A percentile compares a stretch with the other conserved stretches of the same genome.
Conservation (phyloP, 805 yeast genomes). For the Torulaspora franciscae region DNA sequence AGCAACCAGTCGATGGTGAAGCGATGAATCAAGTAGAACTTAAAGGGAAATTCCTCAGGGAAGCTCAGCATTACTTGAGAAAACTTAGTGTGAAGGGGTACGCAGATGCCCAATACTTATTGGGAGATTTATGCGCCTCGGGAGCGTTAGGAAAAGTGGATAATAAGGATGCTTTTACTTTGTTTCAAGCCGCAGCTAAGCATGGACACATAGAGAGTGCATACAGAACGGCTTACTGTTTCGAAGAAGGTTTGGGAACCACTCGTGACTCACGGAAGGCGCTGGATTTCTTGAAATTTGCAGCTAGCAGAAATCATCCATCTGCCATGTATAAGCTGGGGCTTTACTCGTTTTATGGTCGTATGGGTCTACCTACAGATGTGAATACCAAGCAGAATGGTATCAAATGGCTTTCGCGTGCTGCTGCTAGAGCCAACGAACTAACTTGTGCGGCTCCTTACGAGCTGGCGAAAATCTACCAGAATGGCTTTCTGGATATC, state of each 20-base stretch:
- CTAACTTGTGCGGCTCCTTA: constrained; percentile 90
- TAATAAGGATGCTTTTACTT: constrained; percentile 63
- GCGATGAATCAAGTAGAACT: constrained; percentile 29
- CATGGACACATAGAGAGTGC: constrained; percentile 90
- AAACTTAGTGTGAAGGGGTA: constrained; percentile 74
- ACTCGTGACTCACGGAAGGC: constrained; percentile 84
- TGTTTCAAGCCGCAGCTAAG: constrained; percentile 88
- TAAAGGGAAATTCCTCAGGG: constrained; percentile 61
- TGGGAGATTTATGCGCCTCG: constrained; percentile 85
- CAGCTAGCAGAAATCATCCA: constrained; percentile 88
- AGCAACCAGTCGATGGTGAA: constrained; percentile 8
- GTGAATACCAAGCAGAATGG: constrained; percentile 75
- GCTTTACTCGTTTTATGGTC: constrained; percentile 72
- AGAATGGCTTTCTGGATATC: constrained; percentile 79
- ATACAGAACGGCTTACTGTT: constrained; percentile 84
- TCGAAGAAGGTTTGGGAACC: constrained; percentile 91
- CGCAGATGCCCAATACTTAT: constrained; percentile 83
- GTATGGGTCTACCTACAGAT: constrained; percentile 73
- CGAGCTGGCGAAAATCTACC: constrained; percentile 81
- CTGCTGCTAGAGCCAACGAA: constrained; percentile 77
- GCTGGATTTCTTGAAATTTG: constrained; percentile 72
- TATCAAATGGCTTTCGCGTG: constrained; percentile 87
- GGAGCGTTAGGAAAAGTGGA: constrained; percentile 82
- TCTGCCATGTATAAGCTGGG: constrained; percentile 97
- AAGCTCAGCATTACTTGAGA: constrained; percentile 66